Conservation (phyloP, 768 basidiomycete species). For the Tulasnella sp. region DNA sequence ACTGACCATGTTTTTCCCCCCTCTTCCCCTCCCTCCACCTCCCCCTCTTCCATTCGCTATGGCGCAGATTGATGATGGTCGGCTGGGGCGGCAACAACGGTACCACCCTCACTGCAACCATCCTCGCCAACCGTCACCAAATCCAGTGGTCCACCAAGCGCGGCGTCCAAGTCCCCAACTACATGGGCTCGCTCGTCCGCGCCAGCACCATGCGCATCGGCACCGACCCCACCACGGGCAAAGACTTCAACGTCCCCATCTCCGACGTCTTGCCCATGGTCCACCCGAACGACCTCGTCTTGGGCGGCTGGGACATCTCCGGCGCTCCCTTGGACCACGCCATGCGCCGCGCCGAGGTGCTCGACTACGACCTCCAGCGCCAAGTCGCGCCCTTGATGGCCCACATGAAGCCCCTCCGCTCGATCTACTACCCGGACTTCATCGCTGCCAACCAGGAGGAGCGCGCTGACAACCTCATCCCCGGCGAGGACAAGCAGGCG, state of each 20-base stretch:
- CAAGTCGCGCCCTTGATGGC: slow-evolving; percentile 88
- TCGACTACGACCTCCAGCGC: slow-evolving; percentile 95
- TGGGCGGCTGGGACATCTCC: slow-evolving; percentile 99
- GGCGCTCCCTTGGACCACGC: slow-evolving; percentile 79
- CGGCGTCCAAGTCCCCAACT: slow-evolving; percentile 91
- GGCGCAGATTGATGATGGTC: slow-evolving; percentile 84
- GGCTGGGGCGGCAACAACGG: slow-evolving; percentile 98
- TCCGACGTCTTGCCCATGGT: slow-evolving; percentile 95
- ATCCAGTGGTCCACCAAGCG: slow-evolving; percentile 93
- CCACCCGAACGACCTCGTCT: slow-evolving; percentile 94
- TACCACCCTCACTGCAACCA: slow-evolving; percentile 85
- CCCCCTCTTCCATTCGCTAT: background rate
- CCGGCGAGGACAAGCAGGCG: slow-evolving; percentile 78
- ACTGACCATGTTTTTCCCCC: background rate
- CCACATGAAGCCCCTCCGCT: slow-evolving; percentile 77
- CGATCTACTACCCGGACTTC: slow-evolving; percentile 96
- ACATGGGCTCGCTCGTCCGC: slow-evolving; percentile 93
- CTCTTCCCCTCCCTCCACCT: slow-evolving; percentile 19
- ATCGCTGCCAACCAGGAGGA: slow-evolving; percentile 97
- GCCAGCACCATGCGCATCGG: slow-evolving; percentile 94
- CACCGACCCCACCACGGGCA: slow-evolving; percentile 68
- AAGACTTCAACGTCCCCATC: slow-evolving; percentile 89
- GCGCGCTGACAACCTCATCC: slow-evolving; percentile 89
- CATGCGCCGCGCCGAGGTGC: slow-evolving; percentile 88
- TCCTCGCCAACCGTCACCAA: slow-evolving; percentile 93